Evolutionary conservation across 176 grass and related monocot species (phyloP).

Genomic region (Alopecurus myosuroides): DNA sequence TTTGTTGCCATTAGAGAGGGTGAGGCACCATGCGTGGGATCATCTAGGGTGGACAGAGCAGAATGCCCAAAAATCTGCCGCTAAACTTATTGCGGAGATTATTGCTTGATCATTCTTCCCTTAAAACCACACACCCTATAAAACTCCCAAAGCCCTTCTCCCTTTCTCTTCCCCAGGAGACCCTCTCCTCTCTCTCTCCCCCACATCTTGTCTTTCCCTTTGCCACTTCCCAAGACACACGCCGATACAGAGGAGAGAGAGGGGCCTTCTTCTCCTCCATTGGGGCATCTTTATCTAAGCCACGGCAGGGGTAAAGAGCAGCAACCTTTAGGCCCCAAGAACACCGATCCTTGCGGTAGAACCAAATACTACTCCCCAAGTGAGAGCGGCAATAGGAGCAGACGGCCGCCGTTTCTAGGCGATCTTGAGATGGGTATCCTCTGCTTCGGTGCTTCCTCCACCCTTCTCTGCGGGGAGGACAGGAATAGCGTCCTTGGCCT

Average conservation of each 20-base stretch:
- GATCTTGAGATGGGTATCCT: conserved; percentile 41
- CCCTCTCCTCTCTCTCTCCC: not conserved
- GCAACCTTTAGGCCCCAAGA: not conserved
- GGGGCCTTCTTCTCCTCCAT: not conserved
- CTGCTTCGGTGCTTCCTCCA: conserved; percentile 33
- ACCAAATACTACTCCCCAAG: not conserved
- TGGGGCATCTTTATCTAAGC: conserved; percentile 8
- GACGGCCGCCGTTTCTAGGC: not conserved
- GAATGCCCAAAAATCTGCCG: not conserved
- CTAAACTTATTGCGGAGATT: conserved; percentile 11
- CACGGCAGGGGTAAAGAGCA: not conserved
- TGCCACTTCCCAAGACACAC: conserved; percentile 32
- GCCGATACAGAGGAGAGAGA: not conserved
- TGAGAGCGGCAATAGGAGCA: not conserved
- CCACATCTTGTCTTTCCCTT: conserved; percentile 8
- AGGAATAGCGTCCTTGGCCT: conserved; percentile 44
- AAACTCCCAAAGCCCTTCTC: conserved; percentile 29
- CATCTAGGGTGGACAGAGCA: not conserved
- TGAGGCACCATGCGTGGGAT: not conserved
- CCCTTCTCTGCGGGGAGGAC: conserved; percentile 66
- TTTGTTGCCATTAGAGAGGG: not conserved
- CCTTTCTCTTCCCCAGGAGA: conserved; percentile 25
- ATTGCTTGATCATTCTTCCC: conserved; percentile 31
- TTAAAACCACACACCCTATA: conserved; percentile 23
- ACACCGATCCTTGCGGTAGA: not conserved